phyloP scores from a whole-genome alignment of 2,329 filamentous ascomycete species.

The Aureobasidium uvarum region DNA sequence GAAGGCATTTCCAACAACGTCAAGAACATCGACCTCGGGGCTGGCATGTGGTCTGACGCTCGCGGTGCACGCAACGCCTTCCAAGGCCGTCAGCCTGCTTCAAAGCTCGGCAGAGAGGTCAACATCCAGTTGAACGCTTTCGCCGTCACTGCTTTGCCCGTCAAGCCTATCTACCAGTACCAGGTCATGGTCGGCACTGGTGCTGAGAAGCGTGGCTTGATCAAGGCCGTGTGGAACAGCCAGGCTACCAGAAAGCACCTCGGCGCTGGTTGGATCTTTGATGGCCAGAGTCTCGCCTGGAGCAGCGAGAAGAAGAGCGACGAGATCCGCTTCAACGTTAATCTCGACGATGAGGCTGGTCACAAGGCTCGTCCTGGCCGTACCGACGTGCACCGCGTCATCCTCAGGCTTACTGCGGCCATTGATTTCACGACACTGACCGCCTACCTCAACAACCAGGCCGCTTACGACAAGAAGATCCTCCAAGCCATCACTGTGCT shows the following conservation, averaged over 20 bases:
- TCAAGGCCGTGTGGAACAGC: slow-evolving; percentile 75
- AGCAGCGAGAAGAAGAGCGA: slow-evolving; percentile 50
- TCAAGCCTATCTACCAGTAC: slow-evolving; percentile 71
- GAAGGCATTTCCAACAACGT: slow-evolving; percentile 21
- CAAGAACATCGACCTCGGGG: slow-evolving; percentile 35
- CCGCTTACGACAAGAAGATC: slow-evolving; percentile 63
- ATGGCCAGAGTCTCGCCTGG: slow-evolving; percentile 87
- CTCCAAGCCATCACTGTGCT: slow-evolving; percentile 85
- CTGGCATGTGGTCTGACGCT: slow-evolving; percentile 34
- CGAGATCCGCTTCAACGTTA: slow-evolving; percentile 47
- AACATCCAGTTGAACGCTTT: slow-evolving; percentile 68
- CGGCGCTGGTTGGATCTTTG: slow-evolving; percentile 65
- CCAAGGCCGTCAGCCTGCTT: slow-evolving; percentile 39
- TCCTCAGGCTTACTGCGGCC: slow-evolving; percentile 62
- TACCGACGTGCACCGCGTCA: slow-evolving; percentile 58
- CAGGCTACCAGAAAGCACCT: slow-evolving; percentile 58
- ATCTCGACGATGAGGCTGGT: slow-evolving; percentile 67
- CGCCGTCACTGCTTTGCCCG: slow-evolving; percentile 61
- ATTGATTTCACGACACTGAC: slow-evolving; percentile 65
- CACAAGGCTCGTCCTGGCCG: slow-evolving; percentile 34
- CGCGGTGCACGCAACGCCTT: slow-evolving; percentile 31
- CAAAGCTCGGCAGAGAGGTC: slow-evolving; percentile 42
- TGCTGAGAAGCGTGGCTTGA: slow-evolving; percentile 62
- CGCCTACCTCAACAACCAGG: slow-evolving; percentile 62
- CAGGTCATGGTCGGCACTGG: slow-evolving; percentile 67